Base-by-base conservation (phyloP, 2,329 filamentous ascomycete genomes). In the Sporothrix pallida region DNA sequence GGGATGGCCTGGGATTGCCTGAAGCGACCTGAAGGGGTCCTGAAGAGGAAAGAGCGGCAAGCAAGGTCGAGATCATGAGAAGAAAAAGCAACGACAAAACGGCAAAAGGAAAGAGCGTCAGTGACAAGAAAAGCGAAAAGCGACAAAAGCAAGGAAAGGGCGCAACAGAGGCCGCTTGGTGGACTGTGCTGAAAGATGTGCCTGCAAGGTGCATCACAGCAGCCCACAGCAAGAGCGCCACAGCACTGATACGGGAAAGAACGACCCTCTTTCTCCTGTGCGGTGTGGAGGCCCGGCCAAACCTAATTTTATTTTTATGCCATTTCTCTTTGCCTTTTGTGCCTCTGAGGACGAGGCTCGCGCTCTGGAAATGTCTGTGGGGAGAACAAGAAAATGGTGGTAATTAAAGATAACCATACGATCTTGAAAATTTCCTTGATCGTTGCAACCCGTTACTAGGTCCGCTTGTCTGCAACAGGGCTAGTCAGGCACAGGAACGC, bases 211-310 rank as follows among this genome's bases (percentile, higher is more conserved):
- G 54, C 23, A 60, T 60, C 56, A 60, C 26, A 63, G 60, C 37
- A 17, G 3, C 23, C 23, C 7, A 37, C 31, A 37, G 31, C 31
- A 7, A 46, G 37, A 44, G 12, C n/a, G 60, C 60, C 60, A 63
- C 60, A 65, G 60, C 60, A 46, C 60, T 44, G 37, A 65, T 46
- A 46, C 37, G 37, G 31, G 60, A 46, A 13, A 65, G n/a, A 42
- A 20, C 37, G 60, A 46, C 60, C 60, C 60, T 65, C 60, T 65
- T 46, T 46, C 60, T 44, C 60, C 20, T 10, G 20, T n/a, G 60
- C 42, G 60, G 44, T 67, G 65, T 54, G 65, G 65, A 69, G 46
- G 65, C 65, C 37, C 65, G 48, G 50, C 68, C 68, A 26, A 70
- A 60, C 37, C n/a, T 70, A 42, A 56, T 70, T 56, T 70, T 70